phyloP scores from a whole-genome alignment of 2,329 filamentous ascomycete genomes.

The Achaetomium macrosporum region DNA sequence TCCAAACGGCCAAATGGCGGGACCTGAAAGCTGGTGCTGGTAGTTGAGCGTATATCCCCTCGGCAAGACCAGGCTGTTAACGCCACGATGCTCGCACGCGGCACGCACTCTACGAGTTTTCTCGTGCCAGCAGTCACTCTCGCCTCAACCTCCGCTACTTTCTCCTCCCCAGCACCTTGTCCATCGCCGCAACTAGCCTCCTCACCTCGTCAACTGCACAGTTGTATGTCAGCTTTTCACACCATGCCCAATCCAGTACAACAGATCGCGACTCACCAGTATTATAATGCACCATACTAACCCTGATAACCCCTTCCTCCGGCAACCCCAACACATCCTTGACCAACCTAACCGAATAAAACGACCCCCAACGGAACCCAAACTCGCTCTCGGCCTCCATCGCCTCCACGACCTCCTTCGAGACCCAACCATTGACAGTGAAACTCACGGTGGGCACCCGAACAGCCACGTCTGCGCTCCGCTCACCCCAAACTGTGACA shows the following conservation, averaged over 20 bases:
- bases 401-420: conserved; percentile 46
- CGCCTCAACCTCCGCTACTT: conserved; percentile 2
- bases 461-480: conserved; percentile 38
- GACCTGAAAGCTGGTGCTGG: no score
- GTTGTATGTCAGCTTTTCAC: not conserved
- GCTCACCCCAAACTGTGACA: conserved; percentile 51
- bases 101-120: no score
- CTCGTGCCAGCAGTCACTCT: not conserved
- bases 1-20: no score
- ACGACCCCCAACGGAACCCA: conserved; percentile 57
- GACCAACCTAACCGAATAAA: conserved; percentile 55
- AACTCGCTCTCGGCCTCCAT: conserved; percentile 48
- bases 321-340: conserved; percentile 50
- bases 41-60: no score
- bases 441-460: conserved; percentile 62
- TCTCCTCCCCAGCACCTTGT: conserved; percentile 39
- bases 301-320: conserved; percentile 56
- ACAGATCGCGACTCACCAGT: conserved; percentile 41
- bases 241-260: not conserved
- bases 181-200: conserved; percentile 45
- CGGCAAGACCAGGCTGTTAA: no score
- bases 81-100: no score
- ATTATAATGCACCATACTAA: conserved; percentile 63
- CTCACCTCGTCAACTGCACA: conserved; percentile 49
- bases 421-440: conserved; percentile 47